Percentiles rank a stretch among this genome's conserved stretches.
Evolutionary conservation across 768 basidiomycete genomes (phyloP).

Genomic region (Candolleomyces efflorescens): DNA sequence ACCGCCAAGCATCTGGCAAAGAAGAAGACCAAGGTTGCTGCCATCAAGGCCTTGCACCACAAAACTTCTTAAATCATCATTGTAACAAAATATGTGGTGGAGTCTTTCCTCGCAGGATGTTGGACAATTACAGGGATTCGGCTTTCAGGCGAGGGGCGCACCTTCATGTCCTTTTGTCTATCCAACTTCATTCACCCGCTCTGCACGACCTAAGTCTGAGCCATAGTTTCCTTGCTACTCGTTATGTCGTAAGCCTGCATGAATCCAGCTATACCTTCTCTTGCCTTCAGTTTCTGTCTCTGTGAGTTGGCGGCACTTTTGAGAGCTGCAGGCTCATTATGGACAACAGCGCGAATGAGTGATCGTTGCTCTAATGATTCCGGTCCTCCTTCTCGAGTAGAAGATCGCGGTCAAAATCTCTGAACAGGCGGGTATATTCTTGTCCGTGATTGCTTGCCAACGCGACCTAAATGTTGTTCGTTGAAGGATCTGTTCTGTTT

Average conservation of each 20-base stretch:
- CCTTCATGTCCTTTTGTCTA: background rate
- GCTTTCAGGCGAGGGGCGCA: background rate
- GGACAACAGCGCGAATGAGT: too few species aligned
- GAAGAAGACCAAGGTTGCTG: conserved; percentile 88
- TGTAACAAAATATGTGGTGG: background rate
- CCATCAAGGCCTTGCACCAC: conserved; percentile 77
- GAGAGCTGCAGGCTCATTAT: too few species aligned
- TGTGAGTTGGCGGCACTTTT: too few species aligned
- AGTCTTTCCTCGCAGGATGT: background rate
- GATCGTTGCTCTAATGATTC: too few species aligned
- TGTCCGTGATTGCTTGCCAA: too few species aligned
- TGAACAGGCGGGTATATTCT: too few species aligned
- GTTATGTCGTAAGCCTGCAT: background rate
- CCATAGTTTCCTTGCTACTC: background rate
- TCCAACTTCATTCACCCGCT: background rate
- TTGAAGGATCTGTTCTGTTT: too few species aligned
- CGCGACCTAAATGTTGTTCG: too few species aligned
- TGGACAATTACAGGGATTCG: background rate
- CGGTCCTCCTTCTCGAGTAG: too few species aligned
- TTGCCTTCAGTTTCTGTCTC: too few species aligned
- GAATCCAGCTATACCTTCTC: background rate
- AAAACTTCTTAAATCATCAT: conserved; percentile 16
- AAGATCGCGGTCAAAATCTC: too few species aligned
- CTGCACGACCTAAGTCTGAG: background rate
- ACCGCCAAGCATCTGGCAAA: conserved; percentile 83